Base-by-base conservation (phyloP, 805 yeast species). In the Wickerhamia fluorescens region DNA sequence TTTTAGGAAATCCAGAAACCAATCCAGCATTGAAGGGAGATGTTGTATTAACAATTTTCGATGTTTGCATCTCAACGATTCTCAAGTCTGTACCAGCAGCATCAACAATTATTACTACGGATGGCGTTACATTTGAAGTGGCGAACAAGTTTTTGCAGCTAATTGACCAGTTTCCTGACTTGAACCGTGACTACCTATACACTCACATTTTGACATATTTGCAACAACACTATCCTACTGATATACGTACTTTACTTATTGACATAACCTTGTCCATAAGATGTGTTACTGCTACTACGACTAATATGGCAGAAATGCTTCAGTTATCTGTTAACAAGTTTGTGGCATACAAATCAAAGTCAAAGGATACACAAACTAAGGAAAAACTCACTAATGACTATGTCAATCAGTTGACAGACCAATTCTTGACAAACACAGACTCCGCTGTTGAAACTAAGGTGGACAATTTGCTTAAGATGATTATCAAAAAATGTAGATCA, bases 1-100 rank as follows among this genome's bases (percentile, higher is more conserved):
- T 85, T 68, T 64, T 88, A 41, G 96, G 96, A 15, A 76, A 77
- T 37, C 78, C 80, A n/a, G 94, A 84, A 27, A 73, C 85, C 15
- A 89, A 39, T 75, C 77, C 62, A 75, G 89, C 62, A 57, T 76
- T 45, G 76, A 78, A 33, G 61, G 77, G 59, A 54, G 75, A 44
- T 36, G 62, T 63, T 17, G 68, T 66, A n/a, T 54, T 63, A 33
- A 54, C 68, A 1, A 47, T 61, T 5, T 63, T 54, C 45, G 56
- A 56, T 46, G 37, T 56, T 41, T 40, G 66, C 46, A 39, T 56
- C 20, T 54, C 56, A n/a, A 46, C 53, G 37, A 33, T 56, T 11
- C 21, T 43, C 35, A 45, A 62, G 33, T 34, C 47, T 13, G 39
- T 52, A 16, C 48, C 52, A 4, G 30, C 40, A 14, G 43, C 46